Evolutionary conservation across 2,329 filamentous ascomycete genomes (phyloP), one percentile per base, ranked within the genome.

Genomic region (Colletotrichum tofieldiae): DNA sequence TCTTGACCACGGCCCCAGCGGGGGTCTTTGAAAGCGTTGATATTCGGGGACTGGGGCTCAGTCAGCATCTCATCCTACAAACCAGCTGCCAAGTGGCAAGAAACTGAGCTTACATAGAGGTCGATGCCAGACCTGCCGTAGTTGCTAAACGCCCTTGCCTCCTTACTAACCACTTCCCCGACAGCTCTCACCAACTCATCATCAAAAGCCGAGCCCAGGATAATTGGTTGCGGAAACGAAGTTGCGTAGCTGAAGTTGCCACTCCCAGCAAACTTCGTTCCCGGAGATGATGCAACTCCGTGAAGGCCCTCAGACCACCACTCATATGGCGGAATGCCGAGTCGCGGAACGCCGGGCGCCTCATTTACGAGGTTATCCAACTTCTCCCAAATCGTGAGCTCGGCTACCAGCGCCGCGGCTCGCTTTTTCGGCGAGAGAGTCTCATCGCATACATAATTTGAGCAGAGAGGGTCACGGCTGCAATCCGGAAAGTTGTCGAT

Each of bases 101-200:
- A 18, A 7, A 2, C 1, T 9, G 5, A 1, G 60, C 69, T 64
- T 1, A 72, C 69, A 87, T 89, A 92, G 77, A 85, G 91, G 77
- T 91, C 86, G 18, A 90, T 77, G 0, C 88, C 88, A 2, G 86
- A 86, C 16, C 85, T 82, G 4, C 87, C 88, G 9, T 79, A 85
- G 75, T 93, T 93, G 76, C 84, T 90, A 77, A 92, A 93, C 0
- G 91, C 91, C 49, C 92, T 84, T 0, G 89, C 90, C 77, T 93
- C 91, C 0, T 87, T 92, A 47, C 81, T 81, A 16, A 91, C 85
- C 7, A 90, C 85, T 2, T 79, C 83, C 2, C 86, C 91, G 3
- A 93, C 87, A 7, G 85, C 81, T 26, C 85, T 78, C 73, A 93
- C 88, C 41, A 93, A 79, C 0, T 86, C 85, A 74, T 92, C 90